These are phyloP conservation scores for Aspergillus chevalieri DNA, from an alignment of 2,329 filamentous ascomycete genomes.

Conservation along the genomic window DNA sequence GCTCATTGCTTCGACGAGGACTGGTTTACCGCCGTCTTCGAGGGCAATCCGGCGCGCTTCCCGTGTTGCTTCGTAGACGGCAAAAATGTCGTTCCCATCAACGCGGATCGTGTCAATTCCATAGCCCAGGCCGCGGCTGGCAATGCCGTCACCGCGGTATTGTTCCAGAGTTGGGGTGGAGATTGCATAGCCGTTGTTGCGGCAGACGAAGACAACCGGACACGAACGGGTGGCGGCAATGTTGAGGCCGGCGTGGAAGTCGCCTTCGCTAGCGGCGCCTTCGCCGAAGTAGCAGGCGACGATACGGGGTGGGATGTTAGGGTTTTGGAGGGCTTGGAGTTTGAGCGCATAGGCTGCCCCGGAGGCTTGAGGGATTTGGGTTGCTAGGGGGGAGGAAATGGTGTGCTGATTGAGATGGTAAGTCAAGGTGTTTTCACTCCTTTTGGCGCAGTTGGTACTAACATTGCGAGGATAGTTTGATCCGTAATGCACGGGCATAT, in stretches of 20 bases:
- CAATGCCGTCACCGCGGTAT: constrained; percentile 86
- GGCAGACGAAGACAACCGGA: constrained; percentile 81
- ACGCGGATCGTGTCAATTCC: constrained; percentile 91
- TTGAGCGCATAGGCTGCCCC: constrained; percentile 86
- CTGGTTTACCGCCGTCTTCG: constrained; percentile 69
- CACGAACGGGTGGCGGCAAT: constrained; percentile 85
- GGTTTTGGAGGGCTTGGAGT: constrained; percentile 67
- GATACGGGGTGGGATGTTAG: constrained; percentile 60
- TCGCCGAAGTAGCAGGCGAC: constrained; percentile 86
- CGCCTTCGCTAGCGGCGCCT: constrained; percentile 81
- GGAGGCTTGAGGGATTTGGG: constrained; percentile 81
- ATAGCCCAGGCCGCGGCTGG: constrained; percentile 78
- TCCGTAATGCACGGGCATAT: constrained; percentile 97
- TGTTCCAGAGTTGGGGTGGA: constrained; percentile 85
- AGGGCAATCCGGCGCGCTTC: constrained; percentile 73
- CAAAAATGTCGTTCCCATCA: constrained; percentile 92
- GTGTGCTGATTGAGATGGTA: constrained; percentile 56
- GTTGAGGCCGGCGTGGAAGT: constrained; percentile 87
- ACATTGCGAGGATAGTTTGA: constrained; percentile 78
- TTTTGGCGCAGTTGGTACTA: constrained; percentile 21
- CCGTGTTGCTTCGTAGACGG: constrained; percentile 72
- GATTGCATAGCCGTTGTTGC: constrained; percentile 90
- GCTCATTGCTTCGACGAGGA: constrained; percentile 92
- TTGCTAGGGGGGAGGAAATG: constrained; percentile 77
- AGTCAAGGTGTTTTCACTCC: neutral